Evolutionary conservation across 331 rosid genomes (phyloP).

Genomic region (Cydonia oblonga): DNA sequence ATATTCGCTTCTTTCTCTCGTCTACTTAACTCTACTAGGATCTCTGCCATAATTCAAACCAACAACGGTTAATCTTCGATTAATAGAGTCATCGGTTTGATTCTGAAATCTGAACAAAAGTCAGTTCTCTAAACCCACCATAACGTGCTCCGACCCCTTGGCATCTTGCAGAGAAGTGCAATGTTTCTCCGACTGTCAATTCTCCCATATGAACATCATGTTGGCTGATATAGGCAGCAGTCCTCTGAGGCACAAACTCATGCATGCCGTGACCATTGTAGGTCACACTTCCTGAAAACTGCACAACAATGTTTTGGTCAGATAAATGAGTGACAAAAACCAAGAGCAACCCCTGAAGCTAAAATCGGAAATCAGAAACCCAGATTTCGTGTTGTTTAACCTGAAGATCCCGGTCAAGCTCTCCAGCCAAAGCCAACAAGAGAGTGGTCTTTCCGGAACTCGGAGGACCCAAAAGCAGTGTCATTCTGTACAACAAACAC

Average conservation of each 20-base stretch:
- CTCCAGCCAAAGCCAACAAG: slow-evolving; percentile 41
- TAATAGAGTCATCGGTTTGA: neutral
- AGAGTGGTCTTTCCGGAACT: slow-evolving; percentile 58
- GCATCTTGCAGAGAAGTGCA: slow-evolving; percentile 55
- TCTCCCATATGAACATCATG: slow-evolving; percentile 48
- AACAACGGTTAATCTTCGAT: neutral
- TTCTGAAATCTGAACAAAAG: neutral
- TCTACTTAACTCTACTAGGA: slow-evolving; percentile 41
- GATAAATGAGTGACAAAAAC: neutral
- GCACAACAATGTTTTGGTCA: neutral
- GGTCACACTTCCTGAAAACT: slow-evolving; percentile 42
- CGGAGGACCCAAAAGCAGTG: slow-evolving; percentile 53
- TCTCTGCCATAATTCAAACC: slow-evolving; percentile 26
- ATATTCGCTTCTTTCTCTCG: slow-evolving; percentile 46
- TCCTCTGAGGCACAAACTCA: slow-evolving; percentile 10
- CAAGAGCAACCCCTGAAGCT: neutral
- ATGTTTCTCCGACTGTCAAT: slow-evolving; percentile 57
- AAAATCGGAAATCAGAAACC: neutral
- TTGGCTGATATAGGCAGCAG: slow-evolving; percentile 51
- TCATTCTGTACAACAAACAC: neutral
- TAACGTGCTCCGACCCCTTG: slow-evolving; percentile 51
- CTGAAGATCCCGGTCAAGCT: slow-evolving; percentile 38
- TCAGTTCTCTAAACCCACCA: slow-evolving; percentile 25
- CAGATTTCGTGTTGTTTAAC: slow-evolving; percentile 8
- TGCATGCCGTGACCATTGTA: slow-evolving; percentile 54